phyloP scores from a whole-genome alignment of 1,284 basidiomycete genomes.

The Calocybe gambosa region DNA sequence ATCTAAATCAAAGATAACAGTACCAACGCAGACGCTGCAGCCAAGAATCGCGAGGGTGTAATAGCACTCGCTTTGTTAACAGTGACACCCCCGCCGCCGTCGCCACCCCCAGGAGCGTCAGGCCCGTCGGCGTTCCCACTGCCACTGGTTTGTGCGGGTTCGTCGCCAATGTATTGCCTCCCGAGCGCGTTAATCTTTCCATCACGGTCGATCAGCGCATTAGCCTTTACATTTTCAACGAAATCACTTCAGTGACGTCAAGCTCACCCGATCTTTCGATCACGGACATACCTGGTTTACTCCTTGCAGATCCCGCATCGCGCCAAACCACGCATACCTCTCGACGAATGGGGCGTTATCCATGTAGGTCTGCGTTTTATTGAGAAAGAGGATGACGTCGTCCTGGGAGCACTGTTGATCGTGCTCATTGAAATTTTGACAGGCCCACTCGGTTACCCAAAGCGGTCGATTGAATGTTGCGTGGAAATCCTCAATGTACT shows the following conservation, averaged over 20 bases:
- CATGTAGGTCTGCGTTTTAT: slow-evolving; percentile 48
- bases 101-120: background rate
- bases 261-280: background rate
- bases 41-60: background rate
- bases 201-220: slow-evolving; percentile 25
- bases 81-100: background rate
- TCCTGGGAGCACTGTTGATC: slow-evolving; percentile 41
- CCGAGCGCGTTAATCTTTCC: slow-evolving; percentile 14
- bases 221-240: slow-evolving; percentile 17
- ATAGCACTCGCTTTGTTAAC: background rate
- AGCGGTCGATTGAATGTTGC: slow-evolving; percentile 42
- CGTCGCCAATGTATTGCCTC: slow-evolving; percentile 24
- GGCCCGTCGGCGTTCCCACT: slow-evolving; percentile 12
- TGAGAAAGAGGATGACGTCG: slow-evolving; percentile 46
- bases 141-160: slow-evolving; percentile 16
- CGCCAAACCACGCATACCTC: slow-evolving; percentile 43
- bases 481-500: slow-evolving; percentile 45
- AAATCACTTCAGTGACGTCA: background rate
- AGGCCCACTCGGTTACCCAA: slow-evolving; percentile 62
- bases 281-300: slow-evolving; percentile 27
- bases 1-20: background rate
- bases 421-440: slow-evolving; percentile 51
- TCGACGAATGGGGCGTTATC: slow-evolving; percentile 43
- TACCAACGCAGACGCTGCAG: background rate
- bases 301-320: slow-evolving; percentile 29